Evolutionary conservation across 768 basidiomycete species (phyloP).

Genomic region (Russula vinacea): DNA sequence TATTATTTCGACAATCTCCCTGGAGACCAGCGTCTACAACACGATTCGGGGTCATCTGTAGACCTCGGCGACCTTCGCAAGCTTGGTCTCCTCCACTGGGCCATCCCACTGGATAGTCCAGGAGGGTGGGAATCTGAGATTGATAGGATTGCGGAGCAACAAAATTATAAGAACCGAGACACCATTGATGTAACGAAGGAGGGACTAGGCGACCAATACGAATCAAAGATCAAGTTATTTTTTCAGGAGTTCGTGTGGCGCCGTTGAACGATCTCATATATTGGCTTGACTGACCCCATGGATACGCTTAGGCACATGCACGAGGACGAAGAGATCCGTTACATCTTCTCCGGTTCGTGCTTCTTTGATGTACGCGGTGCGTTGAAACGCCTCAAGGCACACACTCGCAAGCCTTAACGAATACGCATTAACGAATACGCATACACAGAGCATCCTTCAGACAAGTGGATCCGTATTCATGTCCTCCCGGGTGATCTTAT

Average conservation of each 20-base stretch:
- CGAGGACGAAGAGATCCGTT: conserved; percentile 94
- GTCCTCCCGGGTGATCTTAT: conserved; percentile 78
- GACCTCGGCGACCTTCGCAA: conserved; percentile 45
- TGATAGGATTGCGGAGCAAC: conserved; percentile 60
- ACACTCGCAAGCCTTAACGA: neutral
- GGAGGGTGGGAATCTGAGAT: conserved; percentile 50
- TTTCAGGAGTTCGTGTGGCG: conserved; percentile 62
- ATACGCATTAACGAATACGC: neutral
- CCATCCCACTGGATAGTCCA: conserved; percentile 55
- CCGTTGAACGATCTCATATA: neutral
- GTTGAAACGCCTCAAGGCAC: conserved; percentile 27
- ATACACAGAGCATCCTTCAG: conserved; percentile 57
- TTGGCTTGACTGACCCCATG: neutral
- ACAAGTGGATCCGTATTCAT: conserved; percentile 79
- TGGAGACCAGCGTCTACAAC: conserved; percentile 78
- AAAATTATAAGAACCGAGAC: conserved; percentile 82
- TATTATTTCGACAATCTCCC: conserved; percentile 73
- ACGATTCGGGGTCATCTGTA: conserved; percentile 66
- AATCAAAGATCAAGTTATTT: conserved; percentile 76
- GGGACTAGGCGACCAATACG: conserved; percentile 79
- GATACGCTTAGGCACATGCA: conserved; percentile 77
- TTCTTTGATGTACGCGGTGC: conserved; percentile 90
- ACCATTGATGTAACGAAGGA: conserved; percentile 72
- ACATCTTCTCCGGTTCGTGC: conserved; percentile 77
- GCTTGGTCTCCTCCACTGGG: conserved; percentile 66